These are phyloP conservation scores for Histomonas meleagridis DNA, from an alignment of 208 protist species.

Conservation along the genomic window DNA sequence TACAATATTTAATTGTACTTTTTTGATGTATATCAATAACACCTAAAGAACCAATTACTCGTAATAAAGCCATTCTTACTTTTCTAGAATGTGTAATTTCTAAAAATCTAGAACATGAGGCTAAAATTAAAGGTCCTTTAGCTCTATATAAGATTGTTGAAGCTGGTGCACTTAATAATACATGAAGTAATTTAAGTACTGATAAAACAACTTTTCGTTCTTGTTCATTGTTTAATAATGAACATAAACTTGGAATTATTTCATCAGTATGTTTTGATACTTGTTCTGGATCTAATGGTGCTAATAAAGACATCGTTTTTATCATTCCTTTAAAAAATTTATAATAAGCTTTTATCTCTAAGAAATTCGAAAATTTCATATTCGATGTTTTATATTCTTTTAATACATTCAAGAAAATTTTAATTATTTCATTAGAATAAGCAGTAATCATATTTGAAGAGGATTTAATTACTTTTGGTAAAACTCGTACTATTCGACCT, in stretches of 20 bases:
- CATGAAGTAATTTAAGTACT: not conserved
- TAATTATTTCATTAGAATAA: not conserved
- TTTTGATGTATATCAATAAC: conserved; percentile 8
- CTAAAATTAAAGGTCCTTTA: not conserved
- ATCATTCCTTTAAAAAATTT: not conserved
- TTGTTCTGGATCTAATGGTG: not conserved
- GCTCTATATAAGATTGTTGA: not conserved
- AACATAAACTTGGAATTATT: not conserved
- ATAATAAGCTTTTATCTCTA: not conserved
- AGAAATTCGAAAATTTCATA: not conserved
- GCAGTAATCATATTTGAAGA: not conserved
- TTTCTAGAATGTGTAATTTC: not conserved
- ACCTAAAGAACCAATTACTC: not conserved
- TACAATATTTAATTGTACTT: not conserved
- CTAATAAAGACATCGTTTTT: not conserved
- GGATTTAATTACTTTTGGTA: not conserved
- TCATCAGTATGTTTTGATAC: not conserved
- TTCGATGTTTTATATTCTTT: not conserved
- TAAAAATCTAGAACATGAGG: not conserved
- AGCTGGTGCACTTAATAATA: not conserved
- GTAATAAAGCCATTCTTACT: not conserved
- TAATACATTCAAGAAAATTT: not conserved
- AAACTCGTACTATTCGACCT: not conserved
- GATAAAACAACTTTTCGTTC: not conserved
- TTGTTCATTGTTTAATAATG: not conserved